phyloP scores from a whole-genome alignment of 176 grass and related monocot species.

The Themeda triandra region DNA sequence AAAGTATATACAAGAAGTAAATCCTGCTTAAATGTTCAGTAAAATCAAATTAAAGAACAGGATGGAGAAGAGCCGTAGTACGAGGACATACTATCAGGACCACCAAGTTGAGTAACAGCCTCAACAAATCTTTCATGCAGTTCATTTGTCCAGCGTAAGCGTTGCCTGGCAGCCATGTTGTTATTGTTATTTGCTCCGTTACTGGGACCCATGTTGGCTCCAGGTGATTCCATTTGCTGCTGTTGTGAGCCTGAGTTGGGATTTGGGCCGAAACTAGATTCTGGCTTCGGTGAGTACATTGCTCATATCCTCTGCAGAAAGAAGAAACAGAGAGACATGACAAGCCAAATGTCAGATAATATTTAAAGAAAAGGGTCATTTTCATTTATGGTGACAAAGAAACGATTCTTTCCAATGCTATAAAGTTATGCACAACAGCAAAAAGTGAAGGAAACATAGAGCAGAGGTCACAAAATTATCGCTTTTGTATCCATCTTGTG shows the following conservation, averaged over 20 bases:
- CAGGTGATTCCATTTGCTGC: constrained; percentile 56
- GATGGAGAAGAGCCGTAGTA: neutral
- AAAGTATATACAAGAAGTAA: too few species aligned
- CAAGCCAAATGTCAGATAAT: neutral
- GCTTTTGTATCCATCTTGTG: neutral
- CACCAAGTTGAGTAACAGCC: constrained; percentile 93
- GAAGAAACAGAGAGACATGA: neutral
- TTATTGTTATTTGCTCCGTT: constrained; percentile 46
- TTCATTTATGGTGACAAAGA: neutral
- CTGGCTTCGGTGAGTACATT: constrained; percentile 44
- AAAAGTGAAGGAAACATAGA: neutral
- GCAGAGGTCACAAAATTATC: neutral
- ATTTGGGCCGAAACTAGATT: constrained; percentile 37
- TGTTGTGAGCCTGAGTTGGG: constrained; percentile 24
- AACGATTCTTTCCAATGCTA: neutral
- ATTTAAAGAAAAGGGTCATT: neutral
- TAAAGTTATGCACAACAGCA: neutral
- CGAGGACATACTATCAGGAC: constrained; percentile 82
- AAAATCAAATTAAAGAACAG: too few species aligned
- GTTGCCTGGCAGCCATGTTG: constrained; percentile 69
- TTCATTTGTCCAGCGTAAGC: constrained; percentile 93
- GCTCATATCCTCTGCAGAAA: constrained; percentile 39
- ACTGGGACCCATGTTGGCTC: constrained; percentile 39
- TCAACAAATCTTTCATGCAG: constrained; percentile 91
- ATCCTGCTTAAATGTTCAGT: neutral